phyloP scores from a whole-genome alignment of 2,329 filamentous ascomycete genomes.

The Intubia oerlemansii region DNA sequence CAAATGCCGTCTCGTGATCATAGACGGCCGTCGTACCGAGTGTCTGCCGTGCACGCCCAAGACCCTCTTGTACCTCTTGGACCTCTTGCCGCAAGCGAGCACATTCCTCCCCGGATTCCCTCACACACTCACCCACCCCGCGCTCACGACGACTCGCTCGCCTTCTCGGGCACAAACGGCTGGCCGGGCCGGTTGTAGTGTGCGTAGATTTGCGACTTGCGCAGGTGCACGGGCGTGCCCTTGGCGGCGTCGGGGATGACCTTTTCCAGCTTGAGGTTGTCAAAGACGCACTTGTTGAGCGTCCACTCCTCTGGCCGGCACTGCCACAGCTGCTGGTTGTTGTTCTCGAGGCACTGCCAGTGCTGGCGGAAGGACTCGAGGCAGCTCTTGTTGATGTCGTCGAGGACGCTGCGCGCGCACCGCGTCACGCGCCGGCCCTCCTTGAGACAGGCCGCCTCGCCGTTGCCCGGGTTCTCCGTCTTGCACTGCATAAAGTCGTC shows the following conservation, averaged over 20 bases:
- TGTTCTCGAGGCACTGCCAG: conserved; percentile 90
- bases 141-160: too few relatives aligned
- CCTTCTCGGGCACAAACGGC: conserved; percentile 12
- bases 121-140: too few relatives aligned
- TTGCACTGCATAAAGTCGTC: conserved; percentile 99
- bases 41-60: too few relatives aligned
- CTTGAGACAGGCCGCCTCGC: conserved; percentile 87
- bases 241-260: conserved; percentile 52
- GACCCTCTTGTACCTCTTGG: too few relatives aligned
- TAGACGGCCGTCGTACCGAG: too few relatives aligned
- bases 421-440: conserved; percentile 91
- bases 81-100: too few relatives aligned
- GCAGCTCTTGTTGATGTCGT: conserved; percentile 92
- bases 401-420: conserved; percentile 87
- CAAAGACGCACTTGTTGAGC: conserved; percentile 86
- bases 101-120: too few relatives aligned
- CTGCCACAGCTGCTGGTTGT: conserved; percentile 96
- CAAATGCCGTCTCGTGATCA: too few relatives aligned
- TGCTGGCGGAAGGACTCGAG: conserved; percentile 77
- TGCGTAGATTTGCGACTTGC: conserved; percentile 40
- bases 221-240: conserved; percentile 53
- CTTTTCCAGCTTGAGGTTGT: conserved; percentile 79
- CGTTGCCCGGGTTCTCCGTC: conserved; percentile 72
- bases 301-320: conserved; percentile 75
- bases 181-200: conserved; percentile 16